A percentile compares a stretch with the other conserved stretches of the same genome.
Conservation (phyloP, 1,284 basidiomycete genomes). For the Cutaneotrichosporon dermatis region DNA sequence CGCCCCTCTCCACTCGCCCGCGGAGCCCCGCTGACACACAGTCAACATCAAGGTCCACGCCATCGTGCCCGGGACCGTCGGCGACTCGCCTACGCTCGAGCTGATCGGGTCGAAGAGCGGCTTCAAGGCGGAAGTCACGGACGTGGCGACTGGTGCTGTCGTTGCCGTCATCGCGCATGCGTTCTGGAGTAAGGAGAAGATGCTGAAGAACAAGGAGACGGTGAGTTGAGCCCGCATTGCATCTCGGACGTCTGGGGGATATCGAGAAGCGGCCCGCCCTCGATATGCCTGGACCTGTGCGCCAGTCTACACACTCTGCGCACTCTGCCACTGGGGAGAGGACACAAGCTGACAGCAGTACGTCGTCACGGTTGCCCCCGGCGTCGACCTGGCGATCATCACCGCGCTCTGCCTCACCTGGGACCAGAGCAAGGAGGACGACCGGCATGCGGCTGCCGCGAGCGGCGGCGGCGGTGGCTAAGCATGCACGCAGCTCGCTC, state of each 20-base stretch:
- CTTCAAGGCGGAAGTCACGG: background rate
- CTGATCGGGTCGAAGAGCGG: background rate
- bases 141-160: background rate
- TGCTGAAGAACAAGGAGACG: constrained; percentile 2
- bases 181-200: background rate
- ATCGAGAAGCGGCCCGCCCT: no score
- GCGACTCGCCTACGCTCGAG: background rate
- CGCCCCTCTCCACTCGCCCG: background rate
- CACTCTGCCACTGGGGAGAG: no score
- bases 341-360: no score
- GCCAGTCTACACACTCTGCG: no score
- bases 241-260: no score
- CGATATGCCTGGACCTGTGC: no score
- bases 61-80: background rate
- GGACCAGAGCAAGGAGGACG: constrained; percentile 2
- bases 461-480: background rate
- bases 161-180: background rate
- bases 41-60: background rate
- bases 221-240: no score
- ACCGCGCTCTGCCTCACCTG: background rate
- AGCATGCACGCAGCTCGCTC: no score
- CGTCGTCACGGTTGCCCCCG: background rate
- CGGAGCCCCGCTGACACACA: background rate
- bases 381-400: background rate
- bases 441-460: background rate